Evolutionary conservation across 148 eudicot genomes (phyloP), one percentile per base, ranked within the genome.

Genomic region (Rhododendron molle): DNA sequence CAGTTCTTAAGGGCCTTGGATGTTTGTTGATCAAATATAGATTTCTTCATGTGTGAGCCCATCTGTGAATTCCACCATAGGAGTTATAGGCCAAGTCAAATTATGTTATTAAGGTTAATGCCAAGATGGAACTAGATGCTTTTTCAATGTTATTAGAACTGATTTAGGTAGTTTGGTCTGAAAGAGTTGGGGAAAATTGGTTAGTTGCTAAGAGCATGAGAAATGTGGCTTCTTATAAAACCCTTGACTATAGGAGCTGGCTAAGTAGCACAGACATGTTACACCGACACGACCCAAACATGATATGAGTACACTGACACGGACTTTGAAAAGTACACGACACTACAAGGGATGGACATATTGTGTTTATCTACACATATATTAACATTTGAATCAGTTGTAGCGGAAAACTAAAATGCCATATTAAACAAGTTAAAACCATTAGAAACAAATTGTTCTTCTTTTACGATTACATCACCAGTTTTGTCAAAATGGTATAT

Each of bases 1-100:
- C 98, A 96, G 30, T 91, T 92, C 88, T 90, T 92, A 0, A 96
- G 90, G 74, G 98, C 98, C 52, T 91, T 92, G 14, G 94, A 86
- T 30, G 99, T 96, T 89, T 95, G 99, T 84, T 96, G 96, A 80
- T 96, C 99, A 79, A 96, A 96, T 60, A 95, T 89, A 0, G 97
- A 83, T 86, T 85, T 94, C 92, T 96, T 95, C 97, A 96, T 92
- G 86, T 89, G 67, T 28, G 99, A 95, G 5, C 99, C 99, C 99
- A 96, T 96, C 98, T 97, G 92, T 43, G 71, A 69, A 73, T n/a
- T 78, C 81, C 49, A 80, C 83, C 46, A 58, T 72, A 36, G 47
- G 74, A 26, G 65, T 77, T 30, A 15, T 18, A 50, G 40, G 34
- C 12, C 28, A 16, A 69, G 34, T 62, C 18, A 49, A 77, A 54